Evolutionary conservation across 768 basidiomycete species (phyloP).

Genomic region (Amanita muscaria): DNA sequence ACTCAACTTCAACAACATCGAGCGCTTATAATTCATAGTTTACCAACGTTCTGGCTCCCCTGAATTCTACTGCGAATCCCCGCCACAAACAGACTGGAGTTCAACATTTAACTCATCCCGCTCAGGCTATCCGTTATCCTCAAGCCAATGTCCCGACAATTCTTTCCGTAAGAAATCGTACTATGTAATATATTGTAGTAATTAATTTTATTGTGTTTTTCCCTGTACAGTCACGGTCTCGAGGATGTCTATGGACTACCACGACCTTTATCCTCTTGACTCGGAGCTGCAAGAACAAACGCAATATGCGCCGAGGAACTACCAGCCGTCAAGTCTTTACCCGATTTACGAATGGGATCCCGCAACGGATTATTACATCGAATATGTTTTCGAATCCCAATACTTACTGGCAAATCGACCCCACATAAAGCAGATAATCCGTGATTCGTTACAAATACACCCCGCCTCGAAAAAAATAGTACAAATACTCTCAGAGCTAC

Average conservation of each 20-base stretch:
- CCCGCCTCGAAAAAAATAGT: background rate
- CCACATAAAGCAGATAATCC: background rate
- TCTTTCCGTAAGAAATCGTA: conserved; percentile 60
- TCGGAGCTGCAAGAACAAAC: background rate
- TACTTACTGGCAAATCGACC: conserved; percentile 4
- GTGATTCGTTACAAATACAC: conserved; percentile 1
- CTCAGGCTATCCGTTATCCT: background rate
- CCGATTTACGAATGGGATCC: background rate
- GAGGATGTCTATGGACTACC: no score
- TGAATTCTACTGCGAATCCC: background rate
- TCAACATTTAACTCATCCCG: background rate
- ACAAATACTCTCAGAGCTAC: conserved; percentile 4
- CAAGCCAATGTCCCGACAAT: background rate
- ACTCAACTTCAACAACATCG: no score
- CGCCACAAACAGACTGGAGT: no score
- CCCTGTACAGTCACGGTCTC: conserved; percentile 21
- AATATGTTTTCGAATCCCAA: conserved; percentile 5
- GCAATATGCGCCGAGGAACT: background rate
- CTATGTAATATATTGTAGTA: conserved; percentile 62
- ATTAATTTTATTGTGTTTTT: conserved; percentile 39
- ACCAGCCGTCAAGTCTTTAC: background rate
- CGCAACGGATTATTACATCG: background rate
- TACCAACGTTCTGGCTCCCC: conserved; percentile 1
- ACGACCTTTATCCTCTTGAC: background rate
- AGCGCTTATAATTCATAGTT: conserved; percentile 1